phyloP scores from a whole-genome alignment of 2,329 filamentous ascomycete genomes.

The Harringtonia lauricola region DNA sequence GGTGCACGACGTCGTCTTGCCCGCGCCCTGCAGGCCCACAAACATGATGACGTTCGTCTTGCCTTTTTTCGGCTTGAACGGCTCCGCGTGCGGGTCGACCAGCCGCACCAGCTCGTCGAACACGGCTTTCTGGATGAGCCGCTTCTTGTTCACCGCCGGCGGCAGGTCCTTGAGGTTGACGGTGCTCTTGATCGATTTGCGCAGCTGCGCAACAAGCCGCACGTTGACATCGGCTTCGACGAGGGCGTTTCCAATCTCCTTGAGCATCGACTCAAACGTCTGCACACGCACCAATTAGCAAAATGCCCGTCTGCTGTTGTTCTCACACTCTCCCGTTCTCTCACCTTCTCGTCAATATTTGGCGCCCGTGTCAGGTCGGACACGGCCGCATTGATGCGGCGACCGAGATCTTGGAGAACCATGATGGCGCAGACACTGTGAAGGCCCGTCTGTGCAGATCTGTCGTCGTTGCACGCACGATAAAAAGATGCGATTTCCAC shows the following conservation, averaged over 20 bases:
- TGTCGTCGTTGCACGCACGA: too few species aligned
- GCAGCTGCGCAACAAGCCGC: slow-evolving; percentile 78
- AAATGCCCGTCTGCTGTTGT: too few species aligned
- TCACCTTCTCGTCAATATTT: slow-evolving; percentile 91
- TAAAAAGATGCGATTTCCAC: background rate
- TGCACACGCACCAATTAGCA: slow-evolving; percentile 22
- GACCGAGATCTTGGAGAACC: slow-evolving; percentile 98
- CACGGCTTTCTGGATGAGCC: slow-evolving; percentile 92
- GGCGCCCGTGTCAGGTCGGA: slow-evolving; percentile 83
- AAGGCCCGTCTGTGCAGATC: too few species aligned
- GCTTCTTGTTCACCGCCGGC: slow-evolving; percentile 92
- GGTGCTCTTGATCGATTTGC: slow-evolving; percentile 79
- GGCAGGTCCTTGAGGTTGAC: slow-evolving; percentile 95
- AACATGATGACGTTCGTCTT: slow-evolving; percentile 99
- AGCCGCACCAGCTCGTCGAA: slow-evolving; percentile 94
- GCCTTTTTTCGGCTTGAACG: slow-evolving; percentile 95
- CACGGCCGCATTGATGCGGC: slow-evolving; percentile 96
- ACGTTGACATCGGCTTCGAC: slow-evolving; percentile 97
- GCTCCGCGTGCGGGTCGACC: slow-evolving; percentile 88
- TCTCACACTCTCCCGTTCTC: too few species aligned
- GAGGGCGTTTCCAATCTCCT: slow-evolving; percentile 92
- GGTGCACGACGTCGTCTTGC: slow-evolving; percentile 97
- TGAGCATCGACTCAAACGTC: slow-evolving; percentile 97
- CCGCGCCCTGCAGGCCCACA: slow-evolving; percentile 91
- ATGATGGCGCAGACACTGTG: slow-evolving; percentile 35